phyloP scores from a whole-genome alignment of 108 stramenopile genomes.

The Parietichytrium sp. region DNA sequence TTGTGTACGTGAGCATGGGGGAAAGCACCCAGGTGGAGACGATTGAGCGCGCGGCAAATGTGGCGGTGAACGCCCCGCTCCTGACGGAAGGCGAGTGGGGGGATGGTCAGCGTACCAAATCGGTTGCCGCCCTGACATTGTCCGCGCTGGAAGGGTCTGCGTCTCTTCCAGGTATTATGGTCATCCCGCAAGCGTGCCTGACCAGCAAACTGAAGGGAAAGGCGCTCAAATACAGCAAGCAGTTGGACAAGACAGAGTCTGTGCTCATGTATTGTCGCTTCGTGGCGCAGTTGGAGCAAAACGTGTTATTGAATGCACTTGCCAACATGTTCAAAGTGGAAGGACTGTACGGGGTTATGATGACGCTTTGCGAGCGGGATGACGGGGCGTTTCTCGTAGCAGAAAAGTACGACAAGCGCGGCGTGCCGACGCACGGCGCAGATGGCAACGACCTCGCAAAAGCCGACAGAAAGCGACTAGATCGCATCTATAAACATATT shows the following conservation, averaged over 20 bases:
- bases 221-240: neutral
- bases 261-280: neutral
- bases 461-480: neutral
- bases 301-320: neutral
- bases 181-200: slow-evolving; percentile 25
- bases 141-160: too few relatives aligned
- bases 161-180: neutral
- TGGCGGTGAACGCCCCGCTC: neutral
- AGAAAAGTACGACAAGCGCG: neutral
- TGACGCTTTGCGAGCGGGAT: neutral
- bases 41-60: neutral
- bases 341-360: neutral
- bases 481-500: too few relatives aligned
- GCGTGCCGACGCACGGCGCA: neutral
- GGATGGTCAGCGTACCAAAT: neutral
- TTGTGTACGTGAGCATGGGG: neutral
- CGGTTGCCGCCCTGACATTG: neutral
- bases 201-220: neutral
- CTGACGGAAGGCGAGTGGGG: neutral
- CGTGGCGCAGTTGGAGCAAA: neutral
- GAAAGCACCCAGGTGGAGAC: neutral
- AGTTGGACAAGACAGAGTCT: neutral
- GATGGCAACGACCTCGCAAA: neutral
- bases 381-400: neutral
- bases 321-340: neutral